phyloP scores from a whole-genome alignment of 768 basidiomycete species.

The Xerocomus brunneocitrinus region DNA sequence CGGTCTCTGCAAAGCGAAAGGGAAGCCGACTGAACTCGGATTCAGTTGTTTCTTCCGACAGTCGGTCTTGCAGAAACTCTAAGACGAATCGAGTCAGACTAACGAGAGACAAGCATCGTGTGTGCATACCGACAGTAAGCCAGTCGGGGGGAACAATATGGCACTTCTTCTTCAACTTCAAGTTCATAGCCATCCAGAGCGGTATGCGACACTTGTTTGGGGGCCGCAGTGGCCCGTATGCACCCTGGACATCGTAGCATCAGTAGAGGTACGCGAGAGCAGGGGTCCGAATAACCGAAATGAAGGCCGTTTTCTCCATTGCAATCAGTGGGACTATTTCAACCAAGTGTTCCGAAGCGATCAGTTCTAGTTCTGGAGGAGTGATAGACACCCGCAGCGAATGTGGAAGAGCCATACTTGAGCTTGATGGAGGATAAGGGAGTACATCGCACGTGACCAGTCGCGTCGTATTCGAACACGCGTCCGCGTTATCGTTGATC shows the following conservation, averaged over 20 bases:
- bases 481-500: slow-evolving; percentile 4
- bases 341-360: slow-evolving; percentile 79
- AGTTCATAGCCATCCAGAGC: slow-evolving; percentile 91
- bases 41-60: slow-evolving; percentile 70
- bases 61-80: slow-evolving; percentile 79
- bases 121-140: slow-evolving; percentile 72
- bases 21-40: slow-evolving; percentile 76
- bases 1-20: slow-evolving; percentile 84
- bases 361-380: slow-evolving; percentile 82
- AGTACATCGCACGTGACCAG: slow-evolving; percentile 19
- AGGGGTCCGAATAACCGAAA: slow-evolving; percentile 56
- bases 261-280: slow-evolving; percentile 7
- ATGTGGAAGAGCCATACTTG: slow-evolving; percentile 65
- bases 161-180: slow-evolving; percentile 94
- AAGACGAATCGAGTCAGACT: not conserved
- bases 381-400: slow-evolving; percentile 67
- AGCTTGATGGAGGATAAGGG: slow-evolving; percentile 21
- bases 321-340: slow-evolving; percentile 85
- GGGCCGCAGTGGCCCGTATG: slow-evolving; percentile 89
- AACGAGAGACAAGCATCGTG: not conserved
- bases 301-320: slow-evolving; percentile 89
- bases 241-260: slow-evolving; percentile 53
- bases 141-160: slow-evolving; percentile 88
- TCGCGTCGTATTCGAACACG: slow-evolving; percentile 8
- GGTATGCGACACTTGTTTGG: slow-evolving; percentile 85